phyloP scores from a whole-genome alignment of 805 yeast species.

The Candida bentonensis region DNA sequence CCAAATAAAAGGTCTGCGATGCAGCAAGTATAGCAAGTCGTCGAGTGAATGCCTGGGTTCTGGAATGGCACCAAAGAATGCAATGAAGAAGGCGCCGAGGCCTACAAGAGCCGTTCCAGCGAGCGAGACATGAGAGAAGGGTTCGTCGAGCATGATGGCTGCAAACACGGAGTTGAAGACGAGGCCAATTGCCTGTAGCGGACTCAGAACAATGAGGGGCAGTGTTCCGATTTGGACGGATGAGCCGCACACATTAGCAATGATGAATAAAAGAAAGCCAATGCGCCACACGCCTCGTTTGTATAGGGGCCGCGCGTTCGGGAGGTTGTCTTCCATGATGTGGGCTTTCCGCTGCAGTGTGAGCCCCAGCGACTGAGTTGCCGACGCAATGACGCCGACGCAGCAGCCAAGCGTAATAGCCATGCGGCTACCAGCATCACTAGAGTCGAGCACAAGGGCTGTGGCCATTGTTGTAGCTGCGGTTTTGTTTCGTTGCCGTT shows the following conservation, averaged over 20 bases:
- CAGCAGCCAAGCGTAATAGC: constrained; percentile 42
- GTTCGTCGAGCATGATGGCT: constrained; percentile 49
- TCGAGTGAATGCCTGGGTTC: constrained; percentile 39
- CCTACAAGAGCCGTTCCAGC: constrained; percentile 57
- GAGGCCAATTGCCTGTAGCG: constrained; percentile 76
- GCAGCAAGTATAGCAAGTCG: constrained; percentile 31
- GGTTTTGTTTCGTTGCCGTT: too few species aligned
- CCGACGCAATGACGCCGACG: constrained; percentile 63
- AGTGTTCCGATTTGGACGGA: constrained; percentile 71
- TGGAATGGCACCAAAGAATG: constrained; percentile 49
- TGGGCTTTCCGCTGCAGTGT: constrained; percentile 75
- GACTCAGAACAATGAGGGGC: constrained; percentile 67
- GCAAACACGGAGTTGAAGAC: constrained; percentile 75
- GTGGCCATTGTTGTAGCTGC: background rate
- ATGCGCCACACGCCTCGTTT: constrained; percentile 47
- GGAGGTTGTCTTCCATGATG: constrained; percentile 28
- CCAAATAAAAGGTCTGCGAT: constrained; percentile 32
- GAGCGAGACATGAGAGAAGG: constrained; percentile 42
- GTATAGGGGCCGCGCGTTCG: constrained; percentile 24
- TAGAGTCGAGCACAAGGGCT: background rate
- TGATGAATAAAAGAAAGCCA: constrained; percentile 58
- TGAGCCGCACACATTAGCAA: constrained; percentile 68
- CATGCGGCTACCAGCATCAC: background rate
- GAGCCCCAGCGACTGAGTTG: constrained; percentile 67
- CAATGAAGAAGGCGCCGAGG: constrained; percentile 64